A percentile compares a stretch with the other conserved stretches of the same genome.
phyloP scores from a whole-genome alignment of 2,329 filamentous ascomycete species.

The Cryphonectria carpinicola region DNA sequence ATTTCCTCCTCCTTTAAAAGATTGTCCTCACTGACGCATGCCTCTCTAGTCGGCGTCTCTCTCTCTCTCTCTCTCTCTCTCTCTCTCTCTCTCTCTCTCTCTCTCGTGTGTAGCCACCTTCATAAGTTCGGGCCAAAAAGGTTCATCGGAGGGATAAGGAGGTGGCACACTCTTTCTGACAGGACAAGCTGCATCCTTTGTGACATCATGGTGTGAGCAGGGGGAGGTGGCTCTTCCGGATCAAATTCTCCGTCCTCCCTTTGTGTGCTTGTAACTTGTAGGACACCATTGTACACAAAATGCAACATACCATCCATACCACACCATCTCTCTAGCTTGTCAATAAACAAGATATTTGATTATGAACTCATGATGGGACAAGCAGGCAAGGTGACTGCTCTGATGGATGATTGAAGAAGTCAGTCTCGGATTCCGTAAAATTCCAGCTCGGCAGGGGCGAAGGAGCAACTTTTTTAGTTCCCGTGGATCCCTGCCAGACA shows the following conservation, averaged over 20 bases:
- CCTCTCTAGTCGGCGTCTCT: background rate
- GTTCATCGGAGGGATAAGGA: background rate
- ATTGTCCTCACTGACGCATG: background rate
- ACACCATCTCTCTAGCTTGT: background rate
- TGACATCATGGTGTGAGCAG: background rate
- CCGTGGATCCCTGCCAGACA: slow-evolving; percentile 7
- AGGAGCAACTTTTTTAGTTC: slow-evolving; percentile 2
- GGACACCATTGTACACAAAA: background rate
- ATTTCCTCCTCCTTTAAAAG: background rate
- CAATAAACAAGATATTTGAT: background rate
- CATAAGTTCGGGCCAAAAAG: background rate
- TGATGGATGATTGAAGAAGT: background rate
- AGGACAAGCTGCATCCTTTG: background rate
- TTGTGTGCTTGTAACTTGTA: background rate
- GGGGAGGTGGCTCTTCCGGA: background rate
- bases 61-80: background rate
- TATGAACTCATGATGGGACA: background rate
- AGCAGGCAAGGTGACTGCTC: background rate
- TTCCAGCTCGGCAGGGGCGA: background rate
- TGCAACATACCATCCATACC: background rate
- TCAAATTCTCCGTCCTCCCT: background rate
- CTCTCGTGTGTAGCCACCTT: background rate
- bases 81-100: background rate
- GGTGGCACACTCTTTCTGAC: background rate
- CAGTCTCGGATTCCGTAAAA: background rate